Percentiles rank a stretch among this genome's conserved stretches.
Evolutionary conservation across 139 green algal species (phyloP).

Genomic region (Auxenochlorella pyrenoidosa): DNA sequence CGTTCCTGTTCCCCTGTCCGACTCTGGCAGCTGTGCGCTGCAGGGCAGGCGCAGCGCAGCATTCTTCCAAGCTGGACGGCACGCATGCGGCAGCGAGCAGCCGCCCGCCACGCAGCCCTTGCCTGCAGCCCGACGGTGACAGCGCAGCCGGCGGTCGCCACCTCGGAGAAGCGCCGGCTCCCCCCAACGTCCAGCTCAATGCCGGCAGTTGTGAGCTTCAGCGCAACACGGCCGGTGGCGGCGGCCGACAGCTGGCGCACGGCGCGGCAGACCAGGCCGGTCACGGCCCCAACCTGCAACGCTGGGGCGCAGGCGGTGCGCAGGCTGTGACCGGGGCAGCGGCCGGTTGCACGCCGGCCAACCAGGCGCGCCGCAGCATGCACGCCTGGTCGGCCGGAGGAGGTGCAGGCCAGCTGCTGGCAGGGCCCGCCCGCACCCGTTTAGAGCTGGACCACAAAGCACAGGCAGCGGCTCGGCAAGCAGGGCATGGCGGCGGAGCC

Average conservation of each 20-base stretch:
- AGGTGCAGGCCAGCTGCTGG: background rate
- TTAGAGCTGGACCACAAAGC: background rate
- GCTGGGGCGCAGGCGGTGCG: background rate
- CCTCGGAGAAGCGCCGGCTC: conserved; percentile 37
- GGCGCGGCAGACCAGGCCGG: conserved; percentile 21
- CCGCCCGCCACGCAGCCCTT: too few relatives aligned
- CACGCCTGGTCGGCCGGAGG: too few relatives aligned
- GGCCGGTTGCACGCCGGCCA: too few relatives aligned
- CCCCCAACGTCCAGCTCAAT: conserved; percentile 56
- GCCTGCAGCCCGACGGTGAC: conserved; percentile 40
- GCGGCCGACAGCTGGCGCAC: conserved; percentile 16
- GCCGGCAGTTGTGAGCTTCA: conserved; percentile 38
- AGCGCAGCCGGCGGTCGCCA: conserved; percentile 29
- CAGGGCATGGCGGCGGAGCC: too few relatives aligned
- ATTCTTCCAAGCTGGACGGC: too few relatives aligned
- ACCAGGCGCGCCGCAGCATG: too few relatives aligned
- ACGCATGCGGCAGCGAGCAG: too few relatives aligned
- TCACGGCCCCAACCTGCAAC: conserved; percentile 43
- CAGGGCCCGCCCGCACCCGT: background rate
- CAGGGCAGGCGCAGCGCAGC: too few relatives aligned
- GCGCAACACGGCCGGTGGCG: background rate
- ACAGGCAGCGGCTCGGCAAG: too few relatives aligned
- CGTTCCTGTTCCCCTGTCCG: too few relatives aligned
- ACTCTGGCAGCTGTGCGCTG: too few relatives aligned
- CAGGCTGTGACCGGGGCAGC: too few relatives aligned